Evolutionary conservation across 192 early-diverging fungal genomes (phyloP), one percentile per base, ranked within the genome.

Genomic region (Gamsiella multidivaricata): DNA sequence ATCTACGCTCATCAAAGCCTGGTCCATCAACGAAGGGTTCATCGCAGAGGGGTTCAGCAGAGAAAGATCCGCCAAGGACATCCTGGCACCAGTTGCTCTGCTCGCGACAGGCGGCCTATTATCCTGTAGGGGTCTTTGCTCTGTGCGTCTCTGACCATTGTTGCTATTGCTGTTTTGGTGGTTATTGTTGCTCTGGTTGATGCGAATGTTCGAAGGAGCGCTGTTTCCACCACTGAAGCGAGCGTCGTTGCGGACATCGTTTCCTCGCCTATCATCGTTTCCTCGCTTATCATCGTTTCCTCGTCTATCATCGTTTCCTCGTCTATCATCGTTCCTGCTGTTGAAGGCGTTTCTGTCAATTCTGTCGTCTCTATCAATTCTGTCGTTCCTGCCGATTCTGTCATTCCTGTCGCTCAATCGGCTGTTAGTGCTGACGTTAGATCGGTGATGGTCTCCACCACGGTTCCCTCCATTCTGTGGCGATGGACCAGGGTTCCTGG

Each of bases 361-460:
- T 11, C 53, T 55, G 50, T 70, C 29, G 34, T 54, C 20, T 3
- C 20, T 20, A 18, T 33, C 41, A 29, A 31, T n/a, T 34, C 46
- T 52, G n/a, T 60, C 66, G 17, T 53, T 45, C 20, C 68, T 47
- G 46, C 54, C 54, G 37, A 51, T 36, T 4, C 65, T 53, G 3
- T 51, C 46, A 22, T n/a, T 22, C 15, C 32, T 26, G 18, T 46
- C 28, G 20, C 33, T 65, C 39, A 28, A 32, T 18, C 33, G 31
- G 14, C 36, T 54, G 25, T 55, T 51, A 37, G 39, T 53, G 29
- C 53, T 52, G 12, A 50, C 67, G 36, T 43, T 43, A 15, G 69
- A 42, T 61, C 69, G 36, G 36, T 49, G 37, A 33, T 3, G 26
- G 22, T 69, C 67, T 25, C 50, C 57, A 20, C 67, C 67, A 15